phyloP scores from a whole-genome alignment of 1,284 basidiomycete species.

The Pterulicium gracile region DNA sequence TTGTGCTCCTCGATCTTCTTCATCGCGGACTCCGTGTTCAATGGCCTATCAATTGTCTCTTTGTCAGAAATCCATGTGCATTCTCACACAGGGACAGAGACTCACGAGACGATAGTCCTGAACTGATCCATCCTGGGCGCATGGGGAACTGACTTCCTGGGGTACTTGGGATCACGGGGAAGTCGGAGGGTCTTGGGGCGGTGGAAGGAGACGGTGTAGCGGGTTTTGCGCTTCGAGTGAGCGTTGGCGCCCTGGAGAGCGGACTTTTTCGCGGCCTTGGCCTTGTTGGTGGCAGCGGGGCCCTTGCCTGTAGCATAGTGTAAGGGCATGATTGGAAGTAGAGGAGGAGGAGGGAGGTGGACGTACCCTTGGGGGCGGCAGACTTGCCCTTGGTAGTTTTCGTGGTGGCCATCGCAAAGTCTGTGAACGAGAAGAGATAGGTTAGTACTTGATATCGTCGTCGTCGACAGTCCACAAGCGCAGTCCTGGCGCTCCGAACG shows the following conservation, averaged over 20 bases:
- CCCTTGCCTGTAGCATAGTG: background rate
- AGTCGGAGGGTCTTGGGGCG: constrained; percentile 92
- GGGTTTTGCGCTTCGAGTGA: constrained; percentile 74
- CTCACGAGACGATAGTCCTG: constrained; percentile 85
- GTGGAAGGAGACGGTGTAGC: constrained; percentile 88
- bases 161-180: constrained; percentile 83
- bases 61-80: background rate
- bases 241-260: constrained; percentile 81
- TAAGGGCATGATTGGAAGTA: background rate
- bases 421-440: background rate
- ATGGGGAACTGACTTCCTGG: constrained; percentile 89
- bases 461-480: too few relatives aligned
- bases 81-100: constrained; percentile 9
- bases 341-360: background rate
- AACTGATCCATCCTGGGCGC: constrained; percentile 97
- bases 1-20: constrained; percentile 99
- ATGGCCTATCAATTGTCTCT: constrained; percentile 33
- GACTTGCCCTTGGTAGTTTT: constrained; percentile 55
- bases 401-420: constrained; percentile 43
- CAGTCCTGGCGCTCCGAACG: too few relatives aligned
- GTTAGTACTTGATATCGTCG: background rate
- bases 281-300: constrained; percentile 37
- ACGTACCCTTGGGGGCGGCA: constrained; percentile 37
- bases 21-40: constrained; percentile 84
- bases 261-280: constrained; percentile 94